phyloP scores from a whole-genome alignment of 257 asterid genomes.

The Petrea volubilis region DNA sequence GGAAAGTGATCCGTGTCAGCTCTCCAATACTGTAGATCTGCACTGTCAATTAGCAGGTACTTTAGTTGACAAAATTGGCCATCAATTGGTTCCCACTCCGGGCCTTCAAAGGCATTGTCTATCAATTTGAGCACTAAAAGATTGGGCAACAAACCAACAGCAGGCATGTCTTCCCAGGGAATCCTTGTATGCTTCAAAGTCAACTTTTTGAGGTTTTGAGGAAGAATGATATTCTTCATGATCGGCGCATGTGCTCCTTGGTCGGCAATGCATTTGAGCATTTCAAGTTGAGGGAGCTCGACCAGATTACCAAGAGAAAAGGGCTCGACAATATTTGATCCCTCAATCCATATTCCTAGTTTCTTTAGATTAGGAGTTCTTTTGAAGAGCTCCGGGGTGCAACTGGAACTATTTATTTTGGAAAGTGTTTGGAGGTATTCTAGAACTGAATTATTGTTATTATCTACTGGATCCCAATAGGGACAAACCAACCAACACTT shows the following conservation, averaged over 20 bases:
- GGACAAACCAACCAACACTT: not conserved
- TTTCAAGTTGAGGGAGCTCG: not conserved
- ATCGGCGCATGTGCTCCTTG: no score
- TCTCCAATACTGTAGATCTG: not conserved
- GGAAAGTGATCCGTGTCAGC: not conserved
- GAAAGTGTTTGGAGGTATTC: conserved; percentile 13
- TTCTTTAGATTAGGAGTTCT: not conserved
- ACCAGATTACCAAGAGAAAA: not conserved
- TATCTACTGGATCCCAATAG: not conserved
- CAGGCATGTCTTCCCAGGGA: not conserved
- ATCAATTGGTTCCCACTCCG: not conserved
- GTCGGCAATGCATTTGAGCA: not conserved
- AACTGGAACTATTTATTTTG: not conserved
- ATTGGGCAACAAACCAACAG: not conserved
- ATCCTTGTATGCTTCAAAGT: not conserved
- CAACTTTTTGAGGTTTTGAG: not conserved
- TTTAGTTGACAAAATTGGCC: not conserved
- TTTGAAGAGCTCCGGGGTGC: not conserved
- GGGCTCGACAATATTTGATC: not conserved
- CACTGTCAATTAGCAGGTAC: not conserved
- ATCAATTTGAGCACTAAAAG: not conserved
- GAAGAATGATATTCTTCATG: not conserved
- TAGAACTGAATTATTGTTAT: not conserved
- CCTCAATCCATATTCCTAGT: not conserved
- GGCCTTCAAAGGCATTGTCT: not conserved